Evolutionary conservation across 805 yeast genomes (phyloP).

Genomic region (Isabelozyma heimii): DNA sequence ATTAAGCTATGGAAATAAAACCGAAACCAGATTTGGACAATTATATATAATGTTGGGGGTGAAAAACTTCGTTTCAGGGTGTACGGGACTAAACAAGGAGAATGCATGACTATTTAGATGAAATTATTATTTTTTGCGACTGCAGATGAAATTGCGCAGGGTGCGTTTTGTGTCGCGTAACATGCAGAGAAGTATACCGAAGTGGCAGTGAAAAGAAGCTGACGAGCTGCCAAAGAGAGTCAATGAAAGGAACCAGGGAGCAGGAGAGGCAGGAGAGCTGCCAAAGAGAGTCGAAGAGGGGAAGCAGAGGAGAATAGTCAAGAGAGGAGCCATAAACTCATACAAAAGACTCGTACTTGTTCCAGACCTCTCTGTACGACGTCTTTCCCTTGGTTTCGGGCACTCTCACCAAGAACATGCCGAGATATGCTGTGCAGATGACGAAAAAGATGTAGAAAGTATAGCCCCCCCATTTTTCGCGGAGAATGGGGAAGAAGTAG

Average conservation of each 20-base stretch:
- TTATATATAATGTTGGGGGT: too few relatives aligned
- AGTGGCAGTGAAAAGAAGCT: not conserved
- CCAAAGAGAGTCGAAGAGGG: too few relatives aligned
- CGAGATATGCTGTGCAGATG: conserved; percentile 16
- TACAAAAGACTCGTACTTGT: not conserved
- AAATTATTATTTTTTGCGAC: not conserved
- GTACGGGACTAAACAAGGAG: not conserved
- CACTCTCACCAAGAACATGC: conserved; percentile 16
- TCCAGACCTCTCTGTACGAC: conserved; percentile 28
- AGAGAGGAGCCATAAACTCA: too few relatives aligned
- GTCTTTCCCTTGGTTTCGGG: conserved; percentile 33
- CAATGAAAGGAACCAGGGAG: too few relatives aligned
- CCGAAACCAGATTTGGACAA: too few relatives aligned
- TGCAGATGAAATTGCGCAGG: not conserved
- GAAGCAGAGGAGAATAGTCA: too few relatives aligned
- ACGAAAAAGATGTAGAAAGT: conserved; percentile 27
- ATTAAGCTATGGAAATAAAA: too few relatives aligned
- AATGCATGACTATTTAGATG: not conserved
- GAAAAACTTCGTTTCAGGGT: not conserved
- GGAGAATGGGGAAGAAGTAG: conserved; percentile 27
- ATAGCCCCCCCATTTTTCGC: conserved; percentile 20
- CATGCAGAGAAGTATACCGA: not conserved
- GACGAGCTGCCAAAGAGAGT: too few relatives aligned
- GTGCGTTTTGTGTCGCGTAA: not conserved
- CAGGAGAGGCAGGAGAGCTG: too few relatives aligned